Percentiles rank a stretch among this genome's conserved stretches.
Conservation (phyloP, 257 asterid species). For the Nemophila menziesii region DNA sequence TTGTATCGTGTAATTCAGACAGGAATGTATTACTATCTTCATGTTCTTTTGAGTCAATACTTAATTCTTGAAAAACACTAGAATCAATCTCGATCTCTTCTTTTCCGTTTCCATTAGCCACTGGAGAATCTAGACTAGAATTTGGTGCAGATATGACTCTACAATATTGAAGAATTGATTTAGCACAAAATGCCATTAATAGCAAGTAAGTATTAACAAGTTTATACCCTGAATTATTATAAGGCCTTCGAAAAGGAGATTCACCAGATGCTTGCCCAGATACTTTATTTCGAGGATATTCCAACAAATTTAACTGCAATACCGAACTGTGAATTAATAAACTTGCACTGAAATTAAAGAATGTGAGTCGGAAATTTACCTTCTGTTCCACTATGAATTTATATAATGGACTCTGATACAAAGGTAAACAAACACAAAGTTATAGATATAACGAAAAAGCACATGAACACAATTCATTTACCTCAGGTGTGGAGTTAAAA, state of each 20-base stretch:
- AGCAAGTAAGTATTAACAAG: slow-evolving; percentile 4
- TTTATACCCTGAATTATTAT: slow-evolving; percentile 38
- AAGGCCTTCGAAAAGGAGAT: slow-evolving; percentile 28
- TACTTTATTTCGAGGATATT: slow-evolving; percentile 56
- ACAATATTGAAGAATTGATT: slow-evolving; percentile 10
- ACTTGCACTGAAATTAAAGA: slow-evolving; percentile 7
- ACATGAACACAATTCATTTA: slow-evolving; percentile 15
- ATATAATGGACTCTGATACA: slow-evolving; percentile 80
- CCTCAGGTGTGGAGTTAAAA: slow-evolving; percentile 94
- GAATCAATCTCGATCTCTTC: slow-evolving; percentile 22
- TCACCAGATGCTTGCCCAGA: slow-evolving; percentile 76
- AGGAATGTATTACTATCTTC: slow-evolving; percentile 33
- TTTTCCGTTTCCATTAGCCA: slow-evolving; percentile 12
- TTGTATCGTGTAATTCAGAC: slow-evolving; percentile 35
- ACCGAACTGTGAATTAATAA: slow-evolving; percentile 7
- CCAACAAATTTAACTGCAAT: slow-evolving; percentile 71
- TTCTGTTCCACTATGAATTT: slow-evolving; percentile 57
- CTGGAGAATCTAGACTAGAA: slow-evolving; percentile 24
- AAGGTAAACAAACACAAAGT: slow-evolving; percentile 10
- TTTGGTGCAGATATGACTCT: slow-evolving; percentile 31
- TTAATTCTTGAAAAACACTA: slow-evolving; percentile 25
- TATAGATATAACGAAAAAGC: slow-evolving; percentile 5
- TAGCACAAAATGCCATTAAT: slow-evolving; percentile 5
- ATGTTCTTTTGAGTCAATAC: slow-evolving; percentile 13
- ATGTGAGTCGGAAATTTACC: slow-evolving; percentile 30